Conservation (phyloP, 1,284 basidiomycete genomes). For the Ustilago cynodontis region DNA sequence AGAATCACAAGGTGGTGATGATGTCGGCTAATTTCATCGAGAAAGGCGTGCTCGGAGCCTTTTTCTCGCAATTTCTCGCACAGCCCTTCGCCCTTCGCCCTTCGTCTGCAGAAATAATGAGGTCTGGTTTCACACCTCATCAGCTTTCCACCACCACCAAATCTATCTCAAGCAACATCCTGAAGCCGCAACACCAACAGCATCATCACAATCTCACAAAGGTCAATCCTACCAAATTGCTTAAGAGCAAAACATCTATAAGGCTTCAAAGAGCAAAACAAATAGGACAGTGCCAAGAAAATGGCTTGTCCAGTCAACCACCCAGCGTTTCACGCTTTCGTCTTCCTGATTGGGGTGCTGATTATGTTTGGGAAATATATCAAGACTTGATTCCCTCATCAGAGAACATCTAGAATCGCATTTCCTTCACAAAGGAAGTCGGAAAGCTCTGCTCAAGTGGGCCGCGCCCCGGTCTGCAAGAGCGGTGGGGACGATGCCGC, state of each 20-base stretch:
- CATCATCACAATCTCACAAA: no score
- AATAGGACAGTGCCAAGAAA: background rate
- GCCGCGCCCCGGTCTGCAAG: no score
- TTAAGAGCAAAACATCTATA: background rate
- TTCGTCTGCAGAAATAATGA: background rate
- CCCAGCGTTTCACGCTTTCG: conserved; percentile 60
- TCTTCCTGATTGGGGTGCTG: conserved; percentile 62
- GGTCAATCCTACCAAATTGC: background rate
- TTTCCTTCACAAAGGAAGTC: background rate
- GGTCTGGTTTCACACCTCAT: background rate
- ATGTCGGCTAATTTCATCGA: no score
- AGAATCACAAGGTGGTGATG: no score
- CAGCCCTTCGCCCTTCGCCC: no score
- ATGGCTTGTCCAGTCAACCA: conserved; percentile 66
- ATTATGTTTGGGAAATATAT: conserved; percentile 59
- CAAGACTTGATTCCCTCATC: conserved; percentile 29
- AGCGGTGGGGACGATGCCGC: no score
- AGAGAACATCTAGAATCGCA: no score
- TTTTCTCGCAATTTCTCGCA: background rate
- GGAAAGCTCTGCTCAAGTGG: background rate
- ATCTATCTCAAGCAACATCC: background rate
- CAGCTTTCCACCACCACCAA: background rate
- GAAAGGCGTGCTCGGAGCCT: no score
- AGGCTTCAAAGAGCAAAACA: background rate
- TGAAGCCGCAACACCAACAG: no score